Conservation (phyloP, 2,329 filamentous ascomycete genomes). For the Cladophialophora exuberans region DNA sequence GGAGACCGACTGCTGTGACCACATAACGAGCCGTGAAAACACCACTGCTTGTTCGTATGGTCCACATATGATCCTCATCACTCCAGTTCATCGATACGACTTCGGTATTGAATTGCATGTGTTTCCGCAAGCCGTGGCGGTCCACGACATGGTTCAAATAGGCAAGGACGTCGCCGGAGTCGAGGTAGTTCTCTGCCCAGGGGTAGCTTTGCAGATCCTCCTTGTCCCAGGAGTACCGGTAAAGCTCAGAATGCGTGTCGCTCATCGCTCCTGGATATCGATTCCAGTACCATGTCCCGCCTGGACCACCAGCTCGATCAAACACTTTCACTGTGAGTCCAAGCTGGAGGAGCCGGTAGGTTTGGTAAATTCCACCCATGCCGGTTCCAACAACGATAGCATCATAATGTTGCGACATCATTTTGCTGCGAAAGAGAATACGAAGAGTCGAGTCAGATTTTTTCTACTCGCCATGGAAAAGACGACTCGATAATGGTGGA, state of each 20-base stretch:
- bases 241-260: slow-evolving; percentile 50
- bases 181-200: slow-evolving; percentile 39
- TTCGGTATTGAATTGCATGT: slow-evolving; percentile 48
- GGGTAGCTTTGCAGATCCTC: slow-evolving; percentile 45
- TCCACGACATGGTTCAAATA: slow-evolving; percentile 55
- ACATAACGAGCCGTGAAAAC: slow-evolving; percentile 46
- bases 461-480: too few relatives aligned
- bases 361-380: slow-evolving; percentile 52
- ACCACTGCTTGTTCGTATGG: slow-evolving; percentile 43
- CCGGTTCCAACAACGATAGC: slow-evolving; percentile 36
- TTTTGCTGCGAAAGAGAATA: too few relatives aligned
- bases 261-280: slow-evolving; percentile 43
- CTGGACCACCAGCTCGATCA: slow-evolving; percentile 46
- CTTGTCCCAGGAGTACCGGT: slow-evolving; percentile 50
- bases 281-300: slow-evolving; percentile 44
- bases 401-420: too few relatives aligned
- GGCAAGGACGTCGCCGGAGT: slow-evolving; percentile 43
- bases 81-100: slow-evolving; percentile 41
- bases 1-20: slow-evolving; percentile 52
- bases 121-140: slow-evolving; percentile 41
- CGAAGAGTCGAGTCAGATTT: too few relatives aligned
- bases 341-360: slow-evolving; percentile 55
- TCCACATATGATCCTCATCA: slow-evolving; percentile 45
- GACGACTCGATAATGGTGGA: too few relatives aligned
- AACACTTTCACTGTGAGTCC: slow-evolving; percentile 55